phyloP scores from a whole-genome alignment of 1,139 yeast species.

The Geotrichum reessii region DNA sequence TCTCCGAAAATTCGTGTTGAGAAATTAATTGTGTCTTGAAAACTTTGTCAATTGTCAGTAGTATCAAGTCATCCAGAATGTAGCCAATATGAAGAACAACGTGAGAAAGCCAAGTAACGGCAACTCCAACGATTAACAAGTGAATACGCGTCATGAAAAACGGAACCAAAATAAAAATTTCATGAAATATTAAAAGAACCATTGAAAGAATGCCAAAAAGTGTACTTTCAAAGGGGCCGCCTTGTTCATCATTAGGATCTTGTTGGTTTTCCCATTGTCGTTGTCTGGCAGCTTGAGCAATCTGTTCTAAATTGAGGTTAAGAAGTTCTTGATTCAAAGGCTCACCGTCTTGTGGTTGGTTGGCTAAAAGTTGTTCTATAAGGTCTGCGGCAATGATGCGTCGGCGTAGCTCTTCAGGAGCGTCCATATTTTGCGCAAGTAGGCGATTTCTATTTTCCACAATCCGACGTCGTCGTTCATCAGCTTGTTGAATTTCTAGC shows the following conservation, averaged over 20 bases:
- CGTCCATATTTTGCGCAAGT: background rate
- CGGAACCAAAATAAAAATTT: slow-evolving; percentile 2
- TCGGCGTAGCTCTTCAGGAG: background rate
- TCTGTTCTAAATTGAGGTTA: slow-evolving; percentile 2
- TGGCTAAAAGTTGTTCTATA: slow-evolving; percentile 17
- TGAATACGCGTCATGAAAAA: slow-evolving; percentile 4
- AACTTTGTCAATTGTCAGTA: background rate
- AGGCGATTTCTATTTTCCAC: background rate
- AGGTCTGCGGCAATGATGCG: slow-evolving; percentile 22
- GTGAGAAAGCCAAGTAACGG: slow-evolving; percentile 3
- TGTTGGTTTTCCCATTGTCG: background rate
- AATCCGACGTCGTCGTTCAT: background rate
- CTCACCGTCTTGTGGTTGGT: slow-evolving; percentile 29
- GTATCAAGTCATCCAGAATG: slow-evolving; percentile 2
- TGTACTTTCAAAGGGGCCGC: background rate
- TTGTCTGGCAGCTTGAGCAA: background rate
- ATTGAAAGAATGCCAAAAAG: slow-evolving; percentile 15
- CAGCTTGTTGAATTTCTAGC: background rate
- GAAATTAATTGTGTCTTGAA: background rate
- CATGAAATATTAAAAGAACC: slow-evolving; percentile 16
- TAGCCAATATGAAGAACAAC: slow-evolving; percentile 4
- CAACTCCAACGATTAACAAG: slow-evolving; percentile 2
- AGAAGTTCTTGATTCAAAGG: slow-evolving; percentile 27
- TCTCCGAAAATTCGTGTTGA: slow-evolving; percentile 1
- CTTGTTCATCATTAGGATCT: background rate